phyloP scores from a whole-genome alignment of 495 filamentous ascomycete species.

The Tetracladium marchalianum region DNA sequence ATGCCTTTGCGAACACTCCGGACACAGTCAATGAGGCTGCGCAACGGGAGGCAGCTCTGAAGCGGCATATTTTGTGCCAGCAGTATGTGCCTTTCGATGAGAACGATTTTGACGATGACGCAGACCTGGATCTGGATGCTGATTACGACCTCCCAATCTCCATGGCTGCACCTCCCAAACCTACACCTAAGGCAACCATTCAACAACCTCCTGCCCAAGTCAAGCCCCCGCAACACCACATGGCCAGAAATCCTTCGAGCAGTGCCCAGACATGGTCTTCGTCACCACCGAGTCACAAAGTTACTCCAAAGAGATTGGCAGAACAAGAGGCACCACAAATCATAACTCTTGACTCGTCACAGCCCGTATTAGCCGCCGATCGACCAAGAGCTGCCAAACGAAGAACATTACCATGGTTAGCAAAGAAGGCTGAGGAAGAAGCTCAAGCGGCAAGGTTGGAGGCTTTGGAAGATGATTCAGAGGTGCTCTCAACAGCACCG shows the following conservation, averaged over 20 bases:
- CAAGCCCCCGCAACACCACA: not conserved
- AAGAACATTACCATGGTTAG: conserved; percentile 15
- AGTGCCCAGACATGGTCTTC: conserved; percentile 18
- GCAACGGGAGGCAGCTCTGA: conserved; percentile 6
- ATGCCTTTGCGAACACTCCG: conserved; percentile 32
- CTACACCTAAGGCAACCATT: conserved; percentile 10
- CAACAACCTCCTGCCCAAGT: conserved; percentile 21
- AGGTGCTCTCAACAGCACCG: conserved; percentile 1
- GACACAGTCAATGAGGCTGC: conserved; percentile 14
- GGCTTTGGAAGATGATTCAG: conserved; percentile 3
- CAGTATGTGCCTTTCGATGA: conserved; percentile 41
- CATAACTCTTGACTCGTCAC: not conserved
- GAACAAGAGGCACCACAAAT: not conserved
- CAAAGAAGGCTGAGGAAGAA: conserved; percentile 12
- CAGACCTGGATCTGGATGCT: conserved; percentile 53
- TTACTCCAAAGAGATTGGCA: conserved; percentile 5
- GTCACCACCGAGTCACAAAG: conserved; percentile 16
- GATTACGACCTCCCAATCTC: conserved; percentile 31
- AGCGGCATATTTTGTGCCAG: conserved; percentile 7
- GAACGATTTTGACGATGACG: conserved; percentile 62
- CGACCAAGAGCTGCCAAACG: conserved; percentile 11
- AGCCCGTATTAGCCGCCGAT: conserved; percentile 1
- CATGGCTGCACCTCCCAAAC: conserved; percentile 19
- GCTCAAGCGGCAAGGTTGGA: conserved; percentile 4
- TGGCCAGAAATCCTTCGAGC: conserved; percentile 7